Percentiles rank a stretch among this genome's conserved stretches.
These are phyloP conservation scores for Begonia loranthoides DNA, from an alignment of 306 rosid species.

Conservation along the genomic window DNA sequence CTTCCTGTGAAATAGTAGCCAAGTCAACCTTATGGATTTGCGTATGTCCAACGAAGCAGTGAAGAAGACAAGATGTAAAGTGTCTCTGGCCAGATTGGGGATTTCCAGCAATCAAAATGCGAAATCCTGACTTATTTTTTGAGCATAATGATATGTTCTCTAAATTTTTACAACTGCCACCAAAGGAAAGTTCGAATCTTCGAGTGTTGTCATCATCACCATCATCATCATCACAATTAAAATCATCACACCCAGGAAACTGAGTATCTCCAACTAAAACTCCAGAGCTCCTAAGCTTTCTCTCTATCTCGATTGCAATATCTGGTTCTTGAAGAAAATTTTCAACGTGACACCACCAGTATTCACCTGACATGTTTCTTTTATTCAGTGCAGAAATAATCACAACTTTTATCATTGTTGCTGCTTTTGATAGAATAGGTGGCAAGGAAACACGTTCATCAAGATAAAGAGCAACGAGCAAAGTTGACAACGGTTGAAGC, in stretches of 20 bases:
- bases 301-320: conserved; percentile 45
- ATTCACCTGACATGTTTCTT: conserved; percentile 42
- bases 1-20: conserved; percentile 92
- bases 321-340: conserved; percentile 48
- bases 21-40: conserved; percentile 77
- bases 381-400: conserved; percentile 44
- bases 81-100: conserved; percentile 83
- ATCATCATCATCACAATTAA: conserved; percentile 17
- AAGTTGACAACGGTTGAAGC: conserved; percentile 55
- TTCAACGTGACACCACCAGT: conserved; percentile 77
- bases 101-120: conserved; percentile 65
- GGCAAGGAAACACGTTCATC: conserved; percentile 78
- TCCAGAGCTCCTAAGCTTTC: conserved; percentile 45
- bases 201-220: conserved; percentile 3
- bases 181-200: conserved; percentile 19
- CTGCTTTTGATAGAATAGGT: conserved; percentile 43
- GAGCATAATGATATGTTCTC: conserved; percentile 22
- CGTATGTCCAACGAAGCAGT: conserved; percentile 63
- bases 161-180: conserved; percentile 23
- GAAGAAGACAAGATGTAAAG: conserved; percentile 87
- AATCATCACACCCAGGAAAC: conserved; percentile 23
- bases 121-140: conserved; percentile 46
- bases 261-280: conserved; percentile 36
- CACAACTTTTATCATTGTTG: conserved; percentile 44
- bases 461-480: conserved; percentile 66